Evolutionary conservation across 768 basidiomycete species (phyloP).

Genomic region (Termitomyces sp.): DNA sequence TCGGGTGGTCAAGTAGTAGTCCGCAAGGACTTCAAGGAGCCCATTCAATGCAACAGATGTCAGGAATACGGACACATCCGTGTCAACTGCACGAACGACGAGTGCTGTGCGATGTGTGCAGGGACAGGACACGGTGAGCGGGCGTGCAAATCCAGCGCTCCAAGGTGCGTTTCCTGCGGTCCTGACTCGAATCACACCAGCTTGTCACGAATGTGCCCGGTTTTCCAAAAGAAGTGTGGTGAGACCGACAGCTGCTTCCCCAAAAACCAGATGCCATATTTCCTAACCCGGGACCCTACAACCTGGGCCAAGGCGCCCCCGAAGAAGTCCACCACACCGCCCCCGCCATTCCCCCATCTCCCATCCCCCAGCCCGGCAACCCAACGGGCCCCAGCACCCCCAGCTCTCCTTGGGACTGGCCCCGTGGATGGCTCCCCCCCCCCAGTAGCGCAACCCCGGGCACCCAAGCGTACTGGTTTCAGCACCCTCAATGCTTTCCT

Average conservation of each 20-base stretch:
- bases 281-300: not conserved
- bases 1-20: not conserved
- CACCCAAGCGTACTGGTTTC: not conserved
- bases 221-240: not conserved
- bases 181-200: not conserved
- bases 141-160: not conserved
- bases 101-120: not conserved
- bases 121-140: not conserved
- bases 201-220: not conserved
- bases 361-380: not conserved
- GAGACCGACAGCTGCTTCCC: not conserved
- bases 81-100: not conserved
- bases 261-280: not conserved
- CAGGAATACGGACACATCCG: not conserved
- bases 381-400: not conserved
- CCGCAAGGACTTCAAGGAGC: not conserved
- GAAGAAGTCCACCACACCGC: not conserved
- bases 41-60: not conserved
- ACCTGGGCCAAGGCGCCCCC: not conserved
- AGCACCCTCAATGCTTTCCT: not conserved
- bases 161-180: not conserved
- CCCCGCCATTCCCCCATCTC: not conserved
- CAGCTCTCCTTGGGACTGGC: not conserved
- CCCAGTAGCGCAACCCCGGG: too few relatives aligned
- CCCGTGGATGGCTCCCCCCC: too few relatives aligned